Conservation (phyloP, 2,329 filamentous ascomycete genomes). For the Chrysoporthe austroafricana region DNA sequence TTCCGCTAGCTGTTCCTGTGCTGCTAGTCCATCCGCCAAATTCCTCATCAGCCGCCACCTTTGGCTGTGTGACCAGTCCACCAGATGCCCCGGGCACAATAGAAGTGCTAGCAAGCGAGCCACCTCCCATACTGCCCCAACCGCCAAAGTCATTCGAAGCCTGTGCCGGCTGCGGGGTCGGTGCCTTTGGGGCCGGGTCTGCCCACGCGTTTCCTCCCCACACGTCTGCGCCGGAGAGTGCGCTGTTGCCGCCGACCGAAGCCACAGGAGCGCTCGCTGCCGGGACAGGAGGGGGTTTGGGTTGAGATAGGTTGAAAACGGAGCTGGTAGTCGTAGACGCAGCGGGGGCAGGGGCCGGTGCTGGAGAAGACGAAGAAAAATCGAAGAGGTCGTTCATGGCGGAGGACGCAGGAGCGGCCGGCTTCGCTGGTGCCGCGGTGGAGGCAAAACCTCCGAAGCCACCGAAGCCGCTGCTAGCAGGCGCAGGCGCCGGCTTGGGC, state of each 20-base stretch:
- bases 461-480: constrained; percentile 63
- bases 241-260: constrained; percentile 41
- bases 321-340: constrained; percentile 56
- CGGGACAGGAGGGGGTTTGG: constrained; percentile 47
- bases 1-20: constrained; percentile 50
- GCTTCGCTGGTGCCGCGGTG: constrained; percentile 42
- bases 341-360: constrained; percentile 47
- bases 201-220: constrained; percentile 91
- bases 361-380: constrained; percentile 58
- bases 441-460: constrained; percentile 66
- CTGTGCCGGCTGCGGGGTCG: constrained; percentile 43
- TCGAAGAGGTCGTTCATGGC: constrained; percentile 83
- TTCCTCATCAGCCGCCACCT: constrained; percentile 87
- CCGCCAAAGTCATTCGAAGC: constrained; percentile 59
- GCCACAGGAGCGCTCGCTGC: constrained; percentile 43
- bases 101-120: constrained; percentile 59
- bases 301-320: constrained; percentile 79
- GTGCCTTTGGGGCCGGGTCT: constrained; percentile 59
- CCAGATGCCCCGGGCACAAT: constrained; percentile 66
- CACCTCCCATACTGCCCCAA: constrained; percentile 48
- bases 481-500: constrained; percentile 33
- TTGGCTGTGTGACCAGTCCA: constrained; percentile 66
- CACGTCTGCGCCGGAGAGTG: constrained; percentile 62
- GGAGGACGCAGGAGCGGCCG: constrained; percentile 52
- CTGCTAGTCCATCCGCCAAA: constrained; percentile 94